Evolutionary conservation across 306 rosid species (phyloP).

Genomic region (Cicer judaicum): DNA sequence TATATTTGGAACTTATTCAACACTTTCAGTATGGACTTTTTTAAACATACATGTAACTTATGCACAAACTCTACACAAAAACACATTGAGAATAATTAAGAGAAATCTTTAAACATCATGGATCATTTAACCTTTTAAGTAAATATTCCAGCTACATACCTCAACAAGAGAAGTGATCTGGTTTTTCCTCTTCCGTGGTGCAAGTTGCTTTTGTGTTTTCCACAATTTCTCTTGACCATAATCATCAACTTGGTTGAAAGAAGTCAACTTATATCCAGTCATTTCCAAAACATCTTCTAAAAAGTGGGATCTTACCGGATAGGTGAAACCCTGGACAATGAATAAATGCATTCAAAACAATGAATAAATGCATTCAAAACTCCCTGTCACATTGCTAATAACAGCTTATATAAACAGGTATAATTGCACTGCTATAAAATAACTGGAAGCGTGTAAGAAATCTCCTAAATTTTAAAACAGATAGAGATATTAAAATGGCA

Average conservation of each 20-base stretch:
- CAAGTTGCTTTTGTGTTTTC: conserved; percentile 92
- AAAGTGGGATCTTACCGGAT: conserved; percentile 83
- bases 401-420: conserved; percentile 27
- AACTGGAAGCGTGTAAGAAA: background rate
- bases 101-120: conserved; percentile 12
- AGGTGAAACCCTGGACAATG: conserved; percentile 80
- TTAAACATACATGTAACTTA: conserved; percentile 5
- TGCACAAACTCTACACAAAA: conserved; percentile 15
- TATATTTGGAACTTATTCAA: conserved; percentile 7
- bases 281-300: conserved; percentile 89
- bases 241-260: conserved; percentile 95
- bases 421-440: background rate
- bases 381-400: conserved; percentile 13
- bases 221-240: conserved; percentile 98
- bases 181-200: conserved; percentile 88
- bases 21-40: conserved; percentile 25
- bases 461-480: conserved; percentile 5
- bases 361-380: conserved; percentile 44
- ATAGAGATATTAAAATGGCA: conserved; percentile 15
- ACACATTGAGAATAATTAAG: conserved; percentile 24
- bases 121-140: conserved; percentile 2
- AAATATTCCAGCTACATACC: conserved; percentile 53
- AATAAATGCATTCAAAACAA: conserved; percentile 35
- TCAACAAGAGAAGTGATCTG: conserved; percentile 90
- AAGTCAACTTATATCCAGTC: conserved; percentile 83